Base-by-base conservation (phyloP, 805 yeast genomes). In the Diddensiella transvaalensis region DNA sequence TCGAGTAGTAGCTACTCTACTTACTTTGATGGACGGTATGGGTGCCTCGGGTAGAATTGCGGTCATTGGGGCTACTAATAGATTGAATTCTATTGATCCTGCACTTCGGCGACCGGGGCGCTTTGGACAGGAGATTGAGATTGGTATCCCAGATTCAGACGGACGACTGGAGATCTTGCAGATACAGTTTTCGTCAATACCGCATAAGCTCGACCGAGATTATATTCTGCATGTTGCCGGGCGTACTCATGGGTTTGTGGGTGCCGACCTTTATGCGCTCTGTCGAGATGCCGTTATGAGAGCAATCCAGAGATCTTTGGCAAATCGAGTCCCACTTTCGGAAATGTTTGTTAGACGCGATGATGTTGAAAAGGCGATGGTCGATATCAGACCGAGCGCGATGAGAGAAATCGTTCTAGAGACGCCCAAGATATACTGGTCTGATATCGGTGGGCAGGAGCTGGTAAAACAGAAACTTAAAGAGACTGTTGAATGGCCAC, bases 11-110 rank as follows among this genome's bases (percentile, higher is more conserved):
- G 93, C 97, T 0, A 89, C 97, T 0, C 64, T 93, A 35, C 69
- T 87, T 48, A 87, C 95, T 0, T 77, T 93, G 59, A 93, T 93
- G 99, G 99, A 93, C 67, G 99, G 99, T 75, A 91, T 93, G 98
- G 90, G 91, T 70, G 95, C 96, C 11, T 83, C 97, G 71, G 87
- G 97, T 18, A 89, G 90, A 63, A 83, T 87, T 58, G 98, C 91
- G 53, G 98, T 93, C 47, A 91, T 93, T 69, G 99, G 98, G 42
- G 98, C 99, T 29, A 93, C 93, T 32, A 85, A 85, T 71, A 76
- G 93, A 65, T 90, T 90, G 50, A 85, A 85, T 71, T 80, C 87
- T 13, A 85, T 85, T 61, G 93, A 85, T 63, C 91, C 93, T 36
- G 93, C 93, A 18, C 69, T 87, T 42, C 72, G 96, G 61, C 72